Conservation (phyloP, 495 filamentous ascomycete species). For the Hypoxylon fuscum region DNA sequence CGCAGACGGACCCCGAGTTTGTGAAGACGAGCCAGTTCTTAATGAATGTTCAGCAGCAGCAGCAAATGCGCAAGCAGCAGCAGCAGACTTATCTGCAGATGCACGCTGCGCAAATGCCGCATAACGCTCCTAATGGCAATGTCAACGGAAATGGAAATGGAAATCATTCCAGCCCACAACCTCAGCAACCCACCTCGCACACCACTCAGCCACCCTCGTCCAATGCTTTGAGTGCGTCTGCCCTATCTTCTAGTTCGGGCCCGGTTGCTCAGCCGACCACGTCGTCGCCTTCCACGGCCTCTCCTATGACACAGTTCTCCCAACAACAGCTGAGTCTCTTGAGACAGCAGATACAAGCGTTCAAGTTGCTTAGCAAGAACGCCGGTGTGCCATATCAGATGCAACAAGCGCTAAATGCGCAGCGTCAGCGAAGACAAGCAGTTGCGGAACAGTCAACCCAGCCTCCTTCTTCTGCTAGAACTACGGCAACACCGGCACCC, state of each 20-base stretch:
- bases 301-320: conserved; percentile 66
- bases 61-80: conserved; percentile 58
- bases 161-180: conserved; percentile 45
- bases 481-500: conserved; percentile 59
- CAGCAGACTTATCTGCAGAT: conserved; percentile 51
- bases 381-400: conserved; percentile 75
- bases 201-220: conserved; percentile 46
- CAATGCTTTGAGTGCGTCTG: conserved; percentile 45
- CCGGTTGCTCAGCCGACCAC: conserved; percentile 40
- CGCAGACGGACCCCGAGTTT: conserved; percentile 80
- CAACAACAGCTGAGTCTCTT: conserved; percentile 74
- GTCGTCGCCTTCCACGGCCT: conserved; percentile 52
- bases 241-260: conserved; percentile 44
- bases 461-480: conserved; percentile 34
- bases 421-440: conserved; percentile 70
- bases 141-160: conserved; percentile 62
- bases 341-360: conserved; percentile 80
- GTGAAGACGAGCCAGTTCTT: conserved; percentile 76
- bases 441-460: conserved; percentile 63
- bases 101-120: conserved; percentile 47
- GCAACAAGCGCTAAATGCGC: conserved; percentile 78
- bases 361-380: conserved; percentile 84
- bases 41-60: conserved; percentile 69
- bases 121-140: conserved; percentile 55
- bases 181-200: conserved; percentile 43